Percentiles rank a stretch among this genome's conserved stretches.
Evolutionary conservation across 2,329 filamentous ascomycete genomes (phyloP).

Genomic region (Fusarium liriodendri): DNA sequence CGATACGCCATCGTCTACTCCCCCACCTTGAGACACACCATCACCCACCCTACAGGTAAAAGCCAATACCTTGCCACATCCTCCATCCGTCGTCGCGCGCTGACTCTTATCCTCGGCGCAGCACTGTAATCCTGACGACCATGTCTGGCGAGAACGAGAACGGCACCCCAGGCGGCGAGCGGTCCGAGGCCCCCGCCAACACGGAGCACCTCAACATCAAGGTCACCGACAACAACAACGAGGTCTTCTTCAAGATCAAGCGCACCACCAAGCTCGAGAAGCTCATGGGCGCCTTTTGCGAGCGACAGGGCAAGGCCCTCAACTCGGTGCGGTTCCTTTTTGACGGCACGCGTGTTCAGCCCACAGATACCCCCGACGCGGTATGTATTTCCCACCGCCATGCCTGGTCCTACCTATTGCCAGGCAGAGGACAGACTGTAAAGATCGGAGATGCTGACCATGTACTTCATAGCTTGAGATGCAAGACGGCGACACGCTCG

Average conservation of each 20-base stretch:
- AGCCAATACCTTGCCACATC: constrained; percentile 18
- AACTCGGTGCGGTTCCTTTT: constrained; percentile 93
- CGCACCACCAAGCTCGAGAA: constrained; percentile 95
- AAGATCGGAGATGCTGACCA: constrained; percentile 16
- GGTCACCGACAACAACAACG: constrained; percentile 99
- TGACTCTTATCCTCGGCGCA: constrained; percentile 27
- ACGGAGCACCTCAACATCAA: constrained; percentile 98
- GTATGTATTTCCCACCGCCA: constrained; percentile 66
- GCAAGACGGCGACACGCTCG: constrained; percentile 93
- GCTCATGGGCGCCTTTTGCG: constrained; percentile 98
- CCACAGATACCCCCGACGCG: constrained; percentile 88
- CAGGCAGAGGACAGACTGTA: neutral
- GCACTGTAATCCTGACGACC: constrained; percentile 34
- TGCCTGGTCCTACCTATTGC: neutral
- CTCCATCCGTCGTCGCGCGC: constrained; percentile 13
- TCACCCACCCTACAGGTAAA: constrained; percentile 24
- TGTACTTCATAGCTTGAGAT: constrained; percentile 82
- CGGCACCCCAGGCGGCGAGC: constrained; percentile 61
- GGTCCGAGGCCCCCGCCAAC: constrained; percentile 57
- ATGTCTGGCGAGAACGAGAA: constrained; percentile 63
- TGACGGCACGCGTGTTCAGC: constrained; percentile 92
- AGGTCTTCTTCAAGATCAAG: constrained; percentile 99
- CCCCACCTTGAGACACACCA: constrained; percentile 12
- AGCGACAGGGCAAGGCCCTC: constrained; percentile 89
- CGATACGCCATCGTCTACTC: constrained; percentile 22